Evolutionary conservation across 352 stramenopile genomes (phyloP).

Genomic region (Phytopythium kandeliae): DNA sequence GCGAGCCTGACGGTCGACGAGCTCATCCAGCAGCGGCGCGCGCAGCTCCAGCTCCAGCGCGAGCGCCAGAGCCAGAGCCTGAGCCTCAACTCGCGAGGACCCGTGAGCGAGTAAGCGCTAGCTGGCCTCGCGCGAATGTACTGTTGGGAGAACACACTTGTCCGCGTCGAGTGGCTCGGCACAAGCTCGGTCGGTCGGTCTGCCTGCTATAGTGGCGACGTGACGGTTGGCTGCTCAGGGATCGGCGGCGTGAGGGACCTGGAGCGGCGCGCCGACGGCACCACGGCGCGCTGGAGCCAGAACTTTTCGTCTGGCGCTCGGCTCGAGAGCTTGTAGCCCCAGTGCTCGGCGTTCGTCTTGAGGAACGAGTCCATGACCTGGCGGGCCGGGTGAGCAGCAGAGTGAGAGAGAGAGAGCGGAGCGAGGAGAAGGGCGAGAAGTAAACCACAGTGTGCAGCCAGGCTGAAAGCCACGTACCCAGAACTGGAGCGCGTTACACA

Average conservation of each 20-base stretch:
- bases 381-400: no score
- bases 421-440: no score
- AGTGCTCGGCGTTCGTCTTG: slow-evolving; percentile 38
- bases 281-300: slow-evolving; percentile 13
- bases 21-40: slow-evolving; percentile 61
- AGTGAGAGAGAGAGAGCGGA: not conserved
- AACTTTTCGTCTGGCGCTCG: slow-evolving; percentile 26
- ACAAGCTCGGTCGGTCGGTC: no score
- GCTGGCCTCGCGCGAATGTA: no score
- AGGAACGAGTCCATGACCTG: slow-evolving; percentile 62
- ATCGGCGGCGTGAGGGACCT: not conserved
- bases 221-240: slow-evolving; percentile 3
- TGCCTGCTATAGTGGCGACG: slow-evolving; percentile 2
- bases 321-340: slow-evolving; percentile 29
- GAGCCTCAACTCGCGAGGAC: no score
- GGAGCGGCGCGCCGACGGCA: not conserved
- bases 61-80: slow-evolving; percentile 36
- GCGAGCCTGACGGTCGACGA: slow-evolving; percentile 50
- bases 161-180: no score
- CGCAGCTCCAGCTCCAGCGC: slow-evolving; percentile 62
- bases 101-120: no score
- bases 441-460: not conserved
- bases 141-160: no score
- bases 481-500: slow-evolving; percentile 67
- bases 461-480: slow-evolving; percentile 26